These are phyloP conservation scores for Daedalea quercina DNA, from an alignment of 768 basidiomycete species.

Conservation along the genomic window DNA sequence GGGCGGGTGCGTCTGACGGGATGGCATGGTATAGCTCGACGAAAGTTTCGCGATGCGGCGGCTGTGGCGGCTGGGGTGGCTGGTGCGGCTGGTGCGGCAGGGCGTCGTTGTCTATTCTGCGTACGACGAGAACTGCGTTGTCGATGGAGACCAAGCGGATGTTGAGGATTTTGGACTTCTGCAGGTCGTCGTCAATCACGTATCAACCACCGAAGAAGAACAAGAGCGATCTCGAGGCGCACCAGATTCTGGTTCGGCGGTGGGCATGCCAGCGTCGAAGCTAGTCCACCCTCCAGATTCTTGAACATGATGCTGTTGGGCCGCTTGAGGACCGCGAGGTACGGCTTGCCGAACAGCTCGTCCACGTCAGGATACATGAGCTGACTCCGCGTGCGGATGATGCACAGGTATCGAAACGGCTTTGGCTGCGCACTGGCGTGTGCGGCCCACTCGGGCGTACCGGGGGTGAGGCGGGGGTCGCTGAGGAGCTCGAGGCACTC, in stretches of 20 bases:
- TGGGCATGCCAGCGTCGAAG: conserved; percentile 32
- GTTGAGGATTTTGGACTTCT: conserved; percentile 10
- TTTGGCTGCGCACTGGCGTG: conserved; percentile 28
- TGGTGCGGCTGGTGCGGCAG: too few relatives aligned
- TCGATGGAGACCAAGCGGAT: conserved; percentile 15
- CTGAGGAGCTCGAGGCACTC: conserved; percentile 36
- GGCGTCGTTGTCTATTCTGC: conserved; percentile 3
- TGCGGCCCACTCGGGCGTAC: conserved; percentile 30
- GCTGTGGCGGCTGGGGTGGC: too few relatives aligned
- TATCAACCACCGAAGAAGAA: background rate
- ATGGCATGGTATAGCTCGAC: conserved; percentile 13
- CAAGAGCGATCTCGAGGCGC: background rate
- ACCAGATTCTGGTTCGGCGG: background rate
- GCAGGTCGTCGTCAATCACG: background rate
- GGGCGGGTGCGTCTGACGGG: conserved; percentile 3
- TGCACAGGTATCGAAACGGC: conserved; percentile 36
- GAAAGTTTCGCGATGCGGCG: conserved; percentile 1
- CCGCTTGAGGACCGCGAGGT: conserved; percentile 35
- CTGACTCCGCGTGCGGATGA: conserved; percentile 29
- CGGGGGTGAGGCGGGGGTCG: conserved; percentile 33
- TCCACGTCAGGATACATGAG: conserved; percentile 37
- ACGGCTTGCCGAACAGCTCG: conserved; percentile 35
- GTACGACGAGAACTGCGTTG: conserved; percentile 17
- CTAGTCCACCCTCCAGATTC: conserved; percentile 29
- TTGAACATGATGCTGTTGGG: conserved; percentile 37